Base-by-base conservation (phyloP, 805 yeast species). In the Brettanomyces anomalus region DNA sequence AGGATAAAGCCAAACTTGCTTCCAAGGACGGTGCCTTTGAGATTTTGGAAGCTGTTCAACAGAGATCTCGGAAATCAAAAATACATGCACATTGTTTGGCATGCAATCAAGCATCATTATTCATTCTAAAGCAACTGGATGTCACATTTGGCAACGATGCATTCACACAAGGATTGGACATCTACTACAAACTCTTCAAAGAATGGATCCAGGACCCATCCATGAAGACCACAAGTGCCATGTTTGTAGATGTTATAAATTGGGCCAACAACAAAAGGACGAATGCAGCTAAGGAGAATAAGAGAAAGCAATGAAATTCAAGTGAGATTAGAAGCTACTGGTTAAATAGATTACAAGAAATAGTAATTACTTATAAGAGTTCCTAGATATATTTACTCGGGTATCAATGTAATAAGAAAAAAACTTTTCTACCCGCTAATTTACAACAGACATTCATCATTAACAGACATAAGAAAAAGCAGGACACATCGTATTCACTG, bases 171-270 rank as follows among this genome's bases (percentile, higher is more conserved):
- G 65, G 86, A 20, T 65, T 78, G 36, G 78, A 74, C 39, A 48
- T 79, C 11, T 88, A 88, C 60, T 52, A 74, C 4, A 59, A 56
- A 0, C 63, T 82, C 10, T 52, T 86, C 59, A 73, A 76, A 49
- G 51, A 54, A 16, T 88, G 96, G 96, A 71, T 79, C 36, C 52
- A 50, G 17, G 61, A 68, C 46, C 55, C 65, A 15, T 61, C 65
- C 39, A 67, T 74, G 49, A 76, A 72, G 49, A 60, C 75, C 18
- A 71, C 72, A 17, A 67, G 81, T 7, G 65, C 74, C 11, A 57
- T 85, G 54, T 87, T 84, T 57, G 72, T 78, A 49, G 96, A 88
- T 52, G 76, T 86, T 47, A 72, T 84, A 55, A 87, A 87, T 62
- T 89, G 93, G 89, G 57, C 83, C 36, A 71, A 70, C 48, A 65